Evolutionary conservation across 2,329 filamentous ascomycete genomes (phyloP), one percentile per base, ranked within the genome.

Genomic region (Alternaria metachromatica): DNA sequence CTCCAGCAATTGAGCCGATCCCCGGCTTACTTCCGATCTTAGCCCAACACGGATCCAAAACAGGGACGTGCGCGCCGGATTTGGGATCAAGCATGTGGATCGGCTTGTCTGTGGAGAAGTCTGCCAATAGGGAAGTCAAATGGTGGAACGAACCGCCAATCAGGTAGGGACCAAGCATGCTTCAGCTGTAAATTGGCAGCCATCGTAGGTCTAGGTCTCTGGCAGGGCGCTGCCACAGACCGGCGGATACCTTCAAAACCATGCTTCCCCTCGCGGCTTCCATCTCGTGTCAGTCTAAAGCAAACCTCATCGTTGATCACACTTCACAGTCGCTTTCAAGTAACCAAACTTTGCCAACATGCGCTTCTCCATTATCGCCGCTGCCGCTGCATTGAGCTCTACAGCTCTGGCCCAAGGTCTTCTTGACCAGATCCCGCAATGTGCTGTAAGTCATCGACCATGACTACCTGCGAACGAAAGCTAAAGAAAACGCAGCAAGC

Each of bases 291-390:
- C 48, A 33, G 26, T 51, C 26, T 11, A 33, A 33, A 33, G 18
- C 48, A 33, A 5, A 41, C 37, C 37, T 43, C 51, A 2, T 54
- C 51, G 20, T 18, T 54, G 2, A 13, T 43, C 13, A n/a, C 26
- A 33, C 15, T 54, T 25, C 20, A 37, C 51, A 37, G 30, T 15
- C 33, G 28, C 50, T 41, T 21, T 13, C 51, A 20, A 23, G 30
- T 41, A 18, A 43, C 30, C 21, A 41, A 23, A 23, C 18, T 26
- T 41, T 37, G 30, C 6, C 30, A 54, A 54, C 50, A 78, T 78
- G 76, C 76, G 70, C 41, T 68, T 72, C 69, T 72, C 71, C n/a
- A 60, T 69, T 12, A 9, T 74, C 57, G 71, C 72, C 26, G 56
- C 67, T 10, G 28, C 76, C 56, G 68, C 74, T 53, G 66, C 69